phyloP scores from a whole-genome alignment of 306 rosid genomes.

The Canavalia ensiformis region DNA sequence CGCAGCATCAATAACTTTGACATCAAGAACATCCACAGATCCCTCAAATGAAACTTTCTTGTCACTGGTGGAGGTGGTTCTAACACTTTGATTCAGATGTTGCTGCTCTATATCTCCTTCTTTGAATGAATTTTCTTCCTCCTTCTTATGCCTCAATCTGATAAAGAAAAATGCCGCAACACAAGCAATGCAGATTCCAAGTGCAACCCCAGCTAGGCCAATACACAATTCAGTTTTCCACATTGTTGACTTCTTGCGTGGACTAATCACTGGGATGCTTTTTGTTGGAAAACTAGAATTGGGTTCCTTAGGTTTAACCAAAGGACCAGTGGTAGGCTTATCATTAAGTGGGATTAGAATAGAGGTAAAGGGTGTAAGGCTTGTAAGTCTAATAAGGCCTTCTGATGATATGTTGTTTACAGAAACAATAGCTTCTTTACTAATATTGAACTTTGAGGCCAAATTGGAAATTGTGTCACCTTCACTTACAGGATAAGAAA shows the following conservation, averaged over 20 bases:
- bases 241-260: slow-evolving; percentile 70
- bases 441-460: slow-evolving; percentile 75
- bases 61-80: slow-evolving; percentile 81
- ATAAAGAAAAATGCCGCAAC: slow-evolving; percentile 60
- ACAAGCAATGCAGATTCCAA: slow-evolving; percentile 65
- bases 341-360: slow-evolving; percentile 73
- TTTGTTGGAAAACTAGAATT: slow-evolving; percentile 56
- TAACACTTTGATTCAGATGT: slow-evolving; percentile 77
- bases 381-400: slow-evolving; percentile 45
- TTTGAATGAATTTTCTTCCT: slow-evolving; percentile 51
- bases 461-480: slow-evolving; percentile 72
- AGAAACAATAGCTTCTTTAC: slow-evolving; percentile 63
- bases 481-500: slow-evolving; percentile 75
- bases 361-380: slow-evolving; percentile 65
- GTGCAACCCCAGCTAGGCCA: slow-evolving; percentile 57
- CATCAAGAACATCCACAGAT: slow-evolving; percentile 58
- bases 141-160: slow-evolving; percentile 64
- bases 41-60: slow-evolving; percentile 89
- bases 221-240: slow-evolving; percentile 57
- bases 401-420: slow-evolving; percentile 62
- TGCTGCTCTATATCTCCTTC: slow-evolving; percentile 81
- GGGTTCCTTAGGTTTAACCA: slow-evolving; percentile 61
- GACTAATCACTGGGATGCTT: slow-evolving; percentile 50
- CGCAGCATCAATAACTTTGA: slow-evolving; percentile 49
- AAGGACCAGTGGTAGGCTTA: slow-evolving; percentile 59